Evolutionary conservation across 108 stramenopile species (phyloP).

Genomic region (Schizochytrium sp.): DNA sequence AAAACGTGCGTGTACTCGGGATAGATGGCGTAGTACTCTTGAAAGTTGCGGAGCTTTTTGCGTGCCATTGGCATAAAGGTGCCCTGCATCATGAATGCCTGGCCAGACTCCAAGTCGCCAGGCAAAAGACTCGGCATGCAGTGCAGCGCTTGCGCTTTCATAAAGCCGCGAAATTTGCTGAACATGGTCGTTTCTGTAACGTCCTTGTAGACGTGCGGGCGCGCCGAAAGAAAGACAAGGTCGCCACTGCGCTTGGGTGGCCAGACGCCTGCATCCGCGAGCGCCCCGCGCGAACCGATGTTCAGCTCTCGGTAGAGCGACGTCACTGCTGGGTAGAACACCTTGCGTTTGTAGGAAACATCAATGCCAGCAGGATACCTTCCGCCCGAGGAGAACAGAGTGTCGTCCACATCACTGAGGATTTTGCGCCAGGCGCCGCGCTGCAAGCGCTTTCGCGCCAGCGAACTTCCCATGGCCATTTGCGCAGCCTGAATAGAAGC

Average conservation of each 20-base stretch:
- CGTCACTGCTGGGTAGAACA: conserved; percentile 89
- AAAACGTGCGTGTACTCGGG: conserved; percentile 92
- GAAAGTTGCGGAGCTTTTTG: conserved; percentile 87
- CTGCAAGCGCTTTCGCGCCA: conserved; percentile 1
- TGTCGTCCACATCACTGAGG: conserved; percentile 94
- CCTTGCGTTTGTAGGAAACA: conserved; percentile 65
- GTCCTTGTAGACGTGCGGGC: conserved; percentile 97
- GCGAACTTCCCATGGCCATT: conserved; percentile 22
- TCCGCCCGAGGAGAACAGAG: conserved; percentile 81
- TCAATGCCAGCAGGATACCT: conserved; percentile 89
- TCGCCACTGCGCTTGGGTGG: conserved; percentile 39
- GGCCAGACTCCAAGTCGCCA: conserved; percentile 83
- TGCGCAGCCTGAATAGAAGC: conserved; percentile 77
- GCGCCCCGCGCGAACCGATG: conserved; percentile 20
- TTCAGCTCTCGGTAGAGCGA: conserved; percentile 93
- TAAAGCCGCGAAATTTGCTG: conserved; percentile 81
- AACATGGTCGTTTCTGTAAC: conserved; percentile 77
- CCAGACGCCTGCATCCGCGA: background rate
- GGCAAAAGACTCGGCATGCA: conserved; percentile 85
- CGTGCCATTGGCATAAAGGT: conserved; percentile 74
- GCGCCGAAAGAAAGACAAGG: conserved; percentile 89
- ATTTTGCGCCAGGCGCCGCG: conserved; percentile 79
- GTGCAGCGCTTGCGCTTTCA: conserved; percentile 69
- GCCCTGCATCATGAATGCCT: conserved; percentile 71
- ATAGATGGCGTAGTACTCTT: conserved; percentile 78